Percentiles rank a stretch among this genome's conserved stretches.
These are phyloP conservation scores for Scenedesmus sp. DNA, from an alignment of 163 green algal species.

Conservation along the genomic window DNA sequence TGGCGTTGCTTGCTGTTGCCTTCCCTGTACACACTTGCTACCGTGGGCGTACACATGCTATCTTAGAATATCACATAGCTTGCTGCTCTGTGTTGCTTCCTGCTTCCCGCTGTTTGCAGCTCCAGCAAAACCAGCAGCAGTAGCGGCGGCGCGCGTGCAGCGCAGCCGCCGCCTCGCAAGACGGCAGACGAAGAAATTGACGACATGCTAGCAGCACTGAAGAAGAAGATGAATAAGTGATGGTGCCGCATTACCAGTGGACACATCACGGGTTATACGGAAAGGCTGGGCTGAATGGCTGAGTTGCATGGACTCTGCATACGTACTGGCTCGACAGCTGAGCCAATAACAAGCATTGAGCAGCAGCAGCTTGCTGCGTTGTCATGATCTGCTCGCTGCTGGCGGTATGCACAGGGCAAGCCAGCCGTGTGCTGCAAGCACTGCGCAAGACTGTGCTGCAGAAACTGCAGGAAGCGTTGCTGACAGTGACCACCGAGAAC, in stretches of 20 bases:
- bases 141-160: conserved; percentile 11
- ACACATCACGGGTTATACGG: no score
- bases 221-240: conserved; percentile 57
- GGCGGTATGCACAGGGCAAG: neutral
- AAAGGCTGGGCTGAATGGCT: neutral
- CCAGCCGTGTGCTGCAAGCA: neutral
- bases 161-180: conserved; percentile 23
- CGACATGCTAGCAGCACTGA: conserved; percentile 57
- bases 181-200: conserved; percentile 55
- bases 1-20: no score
- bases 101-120: neutral
- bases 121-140: neutral
- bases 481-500: no score
- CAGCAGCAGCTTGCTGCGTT: neutral
- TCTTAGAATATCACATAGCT: neutral
- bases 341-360: neutral
- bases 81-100: neutral
- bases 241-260: neutral
- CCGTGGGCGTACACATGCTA: no score
- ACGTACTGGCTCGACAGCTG: neutral
- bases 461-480: no score
- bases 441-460: no score
- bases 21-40: no score
- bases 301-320: neutral
- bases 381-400: neutral